Conservation (phyloP, 768 basidiomycete genomes). For the Pholiota molesta region DNA sequence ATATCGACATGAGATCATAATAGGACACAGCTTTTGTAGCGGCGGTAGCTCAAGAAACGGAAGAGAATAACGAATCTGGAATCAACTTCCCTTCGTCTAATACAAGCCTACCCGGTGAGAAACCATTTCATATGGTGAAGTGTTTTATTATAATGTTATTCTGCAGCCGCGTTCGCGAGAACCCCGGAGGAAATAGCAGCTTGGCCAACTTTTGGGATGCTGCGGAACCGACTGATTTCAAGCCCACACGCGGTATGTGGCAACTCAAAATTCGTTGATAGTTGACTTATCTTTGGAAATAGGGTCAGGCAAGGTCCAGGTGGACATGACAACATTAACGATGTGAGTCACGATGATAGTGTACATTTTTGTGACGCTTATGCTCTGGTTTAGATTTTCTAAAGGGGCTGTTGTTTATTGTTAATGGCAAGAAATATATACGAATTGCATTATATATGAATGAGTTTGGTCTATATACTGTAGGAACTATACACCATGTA, state of each 20-base stretch:
- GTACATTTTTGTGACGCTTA: neutral
- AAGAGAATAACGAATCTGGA: slow-evolving; percentile 33
- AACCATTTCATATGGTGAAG: neutral
- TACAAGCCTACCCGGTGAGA: slow-evolving; percentile 54
- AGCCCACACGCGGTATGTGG: slow-evolving; percentile 68
- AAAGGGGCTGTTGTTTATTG: neutral
- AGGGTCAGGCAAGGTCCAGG: slow-evolving; percentile 74
- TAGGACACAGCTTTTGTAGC: neutral
- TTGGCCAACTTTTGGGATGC: slow-evolving; percentile 51
- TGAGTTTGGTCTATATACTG: no score
- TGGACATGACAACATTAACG: slow-evolving; percentile 61
- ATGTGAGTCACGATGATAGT: slow-evolving; percentile 28
- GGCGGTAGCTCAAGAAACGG: neutral
- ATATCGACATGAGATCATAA: neutral
- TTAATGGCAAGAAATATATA: no score
- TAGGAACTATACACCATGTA: no score
- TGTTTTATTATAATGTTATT: neutral
- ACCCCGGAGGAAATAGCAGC: slow-evolving; percentile 47
- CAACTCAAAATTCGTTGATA: neutral
- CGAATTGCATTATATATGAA: no score
- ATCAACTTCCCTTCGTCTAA: slow-evolving; percentile 35
- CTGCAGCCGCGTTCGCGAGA: slow-evolving; percentile 45
- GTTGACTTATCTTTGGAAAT: slow-evolving; percentile 6
- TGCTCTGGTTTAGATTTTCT: neutral
- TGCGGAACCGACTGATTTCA: slow-evolving; percentile 52